A percentile compares a stretch with the other conserved stretches of the same genome.
Evolutionary conservation across 2,329 filamentous ascomycete species (phyloP).

Genomic region (Colletotrichum sojae): DNA sequence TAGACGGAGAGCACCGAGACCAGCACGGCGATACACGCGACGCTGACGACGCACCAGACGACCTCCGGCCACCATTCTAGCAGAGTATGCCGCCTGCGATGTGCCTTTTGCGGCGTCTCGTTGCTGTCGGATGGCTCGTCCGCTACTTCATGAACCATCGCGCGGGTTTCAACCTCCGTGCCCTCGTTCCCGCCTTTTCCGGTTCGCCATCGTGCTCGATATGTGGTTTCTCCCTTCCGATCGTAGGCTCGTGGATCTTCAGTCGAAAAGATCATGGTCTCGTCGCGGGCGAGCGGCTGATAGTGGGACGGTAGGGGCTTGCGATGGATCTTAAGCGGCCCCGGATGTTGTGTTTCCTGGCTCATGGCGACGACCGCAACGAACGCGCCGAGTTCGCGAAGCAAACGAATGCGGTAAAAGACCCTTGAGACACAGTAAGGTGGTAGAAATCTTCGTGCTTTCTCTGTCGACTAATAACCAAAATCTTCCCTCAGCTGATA

Average conservation of each 20-base stretch:
- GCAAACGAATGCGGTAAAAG: too few relatives aligned
- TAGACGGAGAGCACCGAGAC: conserved; percentile 24
- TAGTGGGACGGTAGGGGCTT: not conserved
- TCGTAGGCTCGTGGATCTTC: not conserved
- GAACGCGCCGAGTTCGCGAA: too few relatives aligned
- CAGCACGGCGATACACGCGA: conserved; percentile 43
- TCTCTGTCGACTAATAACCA: too few relatives aligned
- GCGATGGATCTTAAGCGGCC: not conserved
- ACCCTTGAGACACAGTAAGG: too few relatives aligned
- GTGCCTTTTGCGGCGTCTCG: not conserved
- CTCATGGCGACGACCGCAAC: too few relatives aligned
- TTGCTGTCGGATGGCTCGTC: not conserved
- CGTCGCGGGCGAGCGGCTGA: not conserved
- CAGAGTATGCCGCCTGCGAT: not conserved
- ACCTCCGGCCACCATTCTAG: conserved; percentile 15
- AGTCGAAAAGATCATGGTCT: not conserved
- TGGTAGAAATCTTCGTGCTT: too few relatives aligned
- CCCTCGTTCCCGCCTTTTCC: not conserved
- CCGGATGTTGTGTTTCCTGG: too few relatives aligned
- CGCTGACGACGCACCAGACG: conserved; percentile 1
- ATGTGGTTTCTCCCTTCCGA: not conserved
- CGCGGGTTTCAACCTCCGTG: not conserved
- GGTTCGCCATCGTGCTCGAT: not conserved
- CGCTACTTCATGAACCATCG: not conserved
- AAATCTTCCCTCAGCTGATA: too few relatives aligned